These are phyloP conservation scores for Dictyostelium intermedium DNA, from an alignment of 78 protist species.

Conservation along the genomic window DNA sequence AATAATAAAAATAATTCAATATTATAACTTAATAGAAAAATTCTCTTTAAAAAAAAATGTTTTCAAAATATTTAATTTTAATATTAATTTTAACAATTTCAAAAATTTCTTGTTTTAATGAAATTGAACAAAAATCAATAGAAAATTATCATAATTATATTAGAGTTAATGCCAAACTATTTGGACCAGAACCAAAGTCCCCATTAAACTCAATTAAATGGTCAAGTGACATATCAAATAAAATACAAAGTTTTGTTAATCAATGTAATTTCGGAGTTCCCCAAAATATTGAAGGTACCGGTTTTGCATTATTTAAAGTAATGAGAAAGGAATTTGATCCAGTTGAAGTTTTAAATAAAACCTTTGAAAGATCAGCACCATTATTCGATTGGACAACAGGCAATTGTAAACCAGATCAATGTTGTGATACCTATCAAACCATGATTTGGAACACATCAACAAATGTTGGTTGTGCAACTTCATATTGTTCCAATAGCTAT, in stretches of 20 bases:
- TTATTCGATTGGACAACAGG: slow-evolving; percentile 40
- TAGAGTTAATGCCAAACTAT: background rate
- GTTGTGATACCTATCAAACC: slow-evolving; percentile 21
- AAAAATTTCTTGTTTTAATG: background rate
- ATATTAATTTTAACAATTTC: background rate
- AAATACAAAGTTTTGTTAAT: background rate
- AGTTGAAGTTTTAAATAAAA: background rate
- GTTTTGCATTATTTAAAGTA: slow-evolving; percentile 20
- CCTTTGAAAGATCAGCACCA: slow-evolving; percentile 12
- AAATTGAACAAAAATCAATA: background rate
- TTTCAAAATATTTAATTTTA: background rate
- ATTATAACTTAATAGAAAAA: background rate
- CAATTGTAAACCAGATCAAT: background rate
- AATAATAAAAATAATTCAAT: background rate
- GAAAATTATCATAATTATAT: background rate
- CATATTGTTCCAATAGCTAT: background rate
- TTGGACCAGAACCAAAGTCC: slow-evolving; percentile 29
- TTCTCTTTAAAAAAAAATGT: background rate
- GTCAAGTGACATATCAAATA: background rate
- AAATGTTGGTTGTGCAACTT: slow-evolving; percentile 22
- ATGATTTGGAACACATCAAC: slow-evolving; percentile 26
- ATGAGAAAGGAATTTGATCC: slow-evolving; percentile 11
- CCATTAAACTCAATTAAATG: slow-evolving; percentile 5
- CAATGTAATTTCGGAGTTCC: slow-evolving; percentile 11
- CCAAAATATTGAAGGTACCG: background rate